Evolutionary conservation across 192 early-diverging fungal genomes (phyloP).

Genomic region (Gryganskiella cystojenkinii): DNA sequence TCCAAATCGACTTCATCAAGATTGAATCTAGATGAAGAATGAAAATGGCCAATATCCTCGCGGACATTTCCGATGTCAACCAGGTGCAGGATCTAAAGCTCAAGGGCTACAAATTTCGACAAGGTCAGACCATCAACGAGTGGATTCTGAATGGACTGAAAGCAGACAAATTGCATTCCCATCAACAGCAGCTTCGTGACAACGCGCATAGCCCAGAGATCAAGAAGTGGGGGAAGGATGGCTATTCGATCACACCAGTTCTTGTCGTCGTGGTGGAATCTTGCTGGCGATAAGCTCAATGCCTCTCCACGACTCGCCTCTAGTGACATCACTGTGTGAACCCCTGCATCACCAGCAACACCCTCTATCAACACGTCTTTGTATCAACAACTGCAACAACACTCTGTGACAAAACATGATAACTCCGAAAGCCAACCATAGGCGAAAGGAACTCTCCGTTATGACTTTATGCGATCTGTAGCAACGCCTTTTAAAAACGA

Average conservation of each 20-base stretch:
- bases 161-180: background rate
- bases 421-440: constrained; percentile 5
- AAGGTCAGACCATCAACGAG: constrained; percentile 41
- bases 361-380: constrained; percentile 19
- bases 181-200: constrained; percentile 24
- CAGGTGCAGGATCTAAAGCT: constrained; percentile 28
- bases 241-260: constrained; percentile 29
- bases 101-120: constrained; percentile 29
- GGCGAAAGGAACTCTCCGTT: constrained; percentile 2
- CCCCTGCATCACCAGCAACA: constrained; percentile 6
- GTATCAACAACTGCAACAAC: constrained; percentile 19
- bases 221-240: constrained; percentile 11
- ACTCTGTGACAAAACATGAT: constrained; percentile 17
- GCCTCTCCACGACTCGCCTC: constrained; percentile 25
- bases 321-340: constrained; percentile 5
- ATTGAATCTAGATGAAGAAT: constrained; percentile 30
- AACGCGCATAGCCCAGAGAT: constrained; percentile 22
- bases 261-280: constrained; percentile 33
- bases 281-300: constrained; percentile 26
- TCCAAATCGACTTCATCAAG: constrained; percentile 43
- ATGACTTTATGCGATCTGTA: constrained; percentile 12
- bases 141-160: constrained; percentile 31
- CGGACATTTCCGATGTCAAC: constrained; percentile 13
- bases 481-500: constrained; percentile 20
- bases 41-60: constrained; percentile 22